Evolutionary conservation across 192 early-diverging fungal species (phyloP), one percentile per base, ranked within the genome.

Genomic region (Entomortierella beljakovae): DNA sequence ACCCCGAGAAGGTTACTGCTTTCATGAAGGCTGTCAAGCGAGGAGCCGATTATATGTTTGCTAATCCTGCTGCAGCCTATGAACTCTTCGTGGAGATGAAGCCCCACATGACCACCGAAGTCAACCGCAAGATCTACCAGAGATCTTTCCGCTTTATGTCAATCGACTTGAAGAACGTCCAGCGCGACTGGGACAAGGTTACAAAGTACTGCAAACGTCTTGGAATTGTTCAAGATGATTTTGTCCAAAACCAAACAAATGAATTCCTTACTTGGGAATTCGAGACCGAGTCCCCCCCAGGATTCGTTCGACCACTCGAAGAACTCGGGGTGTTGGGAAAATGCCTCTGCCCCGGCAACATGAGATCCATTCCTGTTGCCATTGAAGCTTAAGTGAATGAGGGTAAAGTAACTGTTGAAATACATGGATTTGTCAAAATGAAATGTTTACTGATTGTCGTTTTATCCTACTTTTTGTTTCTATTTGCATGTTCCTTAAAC

Each of bases 131-230:
- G 67, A 91, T 91, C 70, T 91, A 80, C 66, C 83, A 90, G 43
- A 79, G 89, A 22, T 87, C 85, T 6, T 82, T 89, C 72, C 80
- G 81, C 25, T 91, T 90, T 83, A 88, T 91, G 74, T 90, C 89
- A 18, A 64, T 61, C 28, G 81, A 85, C 40, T 29, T 85, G 48
- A 80, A 88, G 81, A 90, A 90, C 61, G 87, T 90, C 7, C 82
- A 83, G 48, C 83, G 89, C 22, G 88, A 89, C 63, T 90, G 89
- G 89, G 83, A 83, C 68, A 90, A 90, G 71, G 89, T 90, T 11
- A 88, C 88, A 58, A 82, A 81, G 38, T 89, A 88, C 62, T 81
- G 72, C 79, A 89, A 88, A 79, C 80, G 84, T 22, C 83, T 90
- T 25, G 86, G 72, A 16, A 84, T 90, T 46, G 83, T 89, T 16